Conservation (phyloP, 2,329 filamentous ascomycete species). For the Pseudogymnoascus sp. region DNA sequence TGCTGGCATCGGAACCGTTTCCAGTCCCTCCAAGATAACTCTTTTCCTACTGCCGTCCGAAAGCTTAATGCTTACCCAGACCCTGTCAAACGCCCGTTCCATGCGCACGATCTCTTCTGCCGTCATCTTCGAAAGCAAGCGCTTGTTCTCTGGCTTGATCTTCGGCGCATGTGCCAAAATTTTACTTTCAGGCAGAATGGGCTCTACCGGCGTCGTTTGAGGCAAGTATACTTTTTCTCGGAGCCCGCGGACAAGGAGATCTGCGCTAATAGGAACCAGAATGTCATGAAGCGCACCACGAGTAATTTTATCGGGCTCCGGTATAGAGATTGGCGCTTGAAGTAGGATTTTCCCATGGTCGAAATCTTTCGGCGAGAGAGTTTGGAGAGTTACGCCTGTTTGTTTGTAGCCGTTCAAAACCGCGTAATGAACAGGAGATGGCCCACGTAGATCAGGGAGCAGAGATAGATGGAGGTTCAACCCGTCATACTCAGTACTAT, state of each 20-base stretch:
- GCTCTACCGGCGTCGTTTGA: slow-evolving; percentile 27
- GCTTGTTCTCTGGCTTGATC: slow-evolving; percentile 54
- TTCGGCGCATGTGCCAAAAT: slow-evolving; percentile 58
- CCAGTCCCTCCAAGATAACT: slow-evolving; percentile 20
- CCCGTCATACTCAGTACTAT: slow-evolving; percentile 67
- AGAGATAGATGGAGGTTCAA: slow-evolving; percentile 91
- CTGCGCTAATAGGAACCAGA: slow-evolving; percentile 57
- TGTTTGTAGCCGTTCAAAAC: slow-evolving; percentile 52
- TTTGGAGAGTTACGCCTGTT: slow-evolving; percentile 81
- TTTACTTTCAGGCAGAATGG: slow-evolving; percentile 18
- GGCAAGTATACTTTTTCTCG: slow-evolving; percentile 55
- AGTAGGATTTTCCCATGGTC: slow-evolving; percentile 67
- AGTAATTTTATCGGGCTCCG: slow-evolving; percentile 38
- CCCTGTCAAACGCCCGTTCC: slow-evolving; percentile 51
- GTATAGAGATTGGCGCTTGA: slow-evolving; percentile 55
- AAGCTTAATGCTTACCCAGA: slow-evolving; percentile 49
- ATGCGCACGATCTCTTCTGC: slow-evolving; percentile 47
- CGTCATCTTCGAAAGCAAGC: slow-evolving; percentile 49
- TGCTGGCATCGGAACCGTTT: slow-evolving; percentile 11
- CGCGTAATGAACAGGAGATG: slow-evolving; percentile 81
- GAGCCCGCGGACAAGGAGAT: slow-evolving; percentile 62
- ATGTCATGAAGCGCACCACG: slow-evolving; percentile 42
- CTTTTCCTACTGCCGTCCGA: slow-evolving; percentile 16
- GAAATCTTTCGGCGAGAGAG: slow-evolving; percentile 66
- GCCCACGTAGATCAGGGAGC: slow-evolving; percentile 76